phyloP scores from a whole-genome alignment of 2,329 filamentous ascomycete species.

The Alternaria arborescens region DNA sequence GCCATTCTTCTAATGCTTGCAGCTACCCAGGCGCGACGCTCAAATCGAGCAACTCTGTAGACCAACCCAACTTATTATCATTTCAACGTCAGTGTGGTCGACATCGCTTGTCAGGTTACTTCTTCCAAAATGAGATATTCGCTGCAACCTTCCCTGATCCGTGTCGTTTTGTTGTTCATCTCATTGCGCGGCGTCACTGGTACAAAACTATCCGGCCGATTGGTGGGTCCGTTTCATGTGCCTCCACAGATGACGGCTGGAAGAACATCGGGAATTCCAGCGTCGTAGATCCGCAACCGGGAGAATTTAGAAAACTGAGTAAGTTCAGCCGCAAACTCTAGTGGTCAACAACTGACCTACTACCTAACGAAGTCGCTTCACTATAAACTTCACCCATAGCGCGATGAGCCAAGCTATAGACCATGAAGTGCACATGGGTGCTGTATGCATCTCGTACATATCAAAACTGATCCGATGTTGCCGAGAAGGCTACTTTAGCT shows the following conservation, averaged over 20 bases:
- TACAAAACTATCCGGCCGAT: not conserved
- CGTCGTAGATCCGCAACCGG: not conserved
- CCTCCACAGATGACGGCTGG: not conserved
- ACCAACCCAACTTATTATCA: not conserved
- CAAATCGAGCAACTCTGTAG: not conserved
- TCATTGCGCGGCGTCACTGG: not conserved
- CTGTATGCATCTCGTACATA: not conserved
- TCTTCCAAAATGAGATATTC: not conserved
- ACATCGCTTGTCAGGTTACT: not conserved
- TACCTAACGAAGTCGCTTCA: not conserved
- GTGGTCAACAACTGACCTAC: not conserved
- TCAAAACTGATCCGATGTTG: not conserved
- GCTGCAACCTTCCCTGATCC: not conserved
- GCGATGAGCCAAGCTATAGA: not conserved
- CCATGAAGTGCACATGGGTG: not conserved
- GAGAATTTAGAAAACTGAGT: not conserved
- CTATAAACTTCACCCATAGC: not conserved
- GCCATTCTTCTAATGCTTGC: not conserved
- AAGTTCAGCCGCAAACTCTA: not conserved
- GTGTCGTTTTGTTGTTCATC: not conserved
- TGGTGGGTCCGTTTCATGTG: not conserved
- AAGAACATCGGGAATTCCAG: not conserved
- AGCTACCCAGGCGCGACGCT: not conserved
- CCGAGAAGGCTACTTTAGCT: not conserved
- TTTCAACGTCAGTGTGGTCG: not conserved